phyloP scores from a whole-genome alignment of 257 asterid genomes.

The Linderniella brevidens region DNA sequence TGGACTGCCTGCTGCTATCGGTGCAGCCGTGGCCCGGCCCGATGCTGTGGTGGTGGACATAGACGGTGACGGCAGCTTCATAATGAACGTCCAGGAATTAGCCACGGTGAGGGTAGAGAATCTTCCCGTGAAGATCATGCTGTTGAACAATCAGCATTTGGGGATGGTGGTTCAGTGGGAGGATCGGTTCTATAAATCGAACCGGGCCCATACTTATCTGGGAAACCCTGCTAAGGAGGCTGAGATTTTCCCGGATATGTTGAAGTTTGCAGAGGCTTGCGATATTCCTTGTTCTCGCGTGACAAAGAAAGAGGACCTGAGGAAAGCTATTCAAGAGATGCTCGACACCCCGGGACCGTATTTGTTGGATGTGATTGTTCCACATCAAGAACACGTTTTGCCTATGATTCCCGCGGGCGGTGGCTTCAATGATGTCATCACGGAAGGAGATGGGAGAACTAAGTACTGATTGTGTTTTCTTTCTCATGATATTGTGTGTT shows the following conservation, averaged over 20 bases:
- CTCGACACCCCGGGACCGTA: slow-evolving; percentile 15
- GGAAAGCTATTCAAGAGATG: slow-evolving; percentile 13
- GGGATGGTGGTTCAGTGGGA: slow-evolving; percentile 18
- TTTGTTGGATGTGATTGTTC: slow-evolving; percentile 14
- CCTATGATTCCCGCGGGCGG: slow-evolving; percentile 3
- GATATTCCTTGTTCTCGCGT: slow-evolving; percentile 12
- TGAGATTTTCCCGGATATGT: slow-evolving; percentile 13
- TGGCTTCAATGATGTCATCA: too few relatives aligned
- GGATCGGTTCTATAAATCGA: slow-evolving; percentile 10
- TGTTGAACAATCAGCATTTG: slow-evolving; percentile 16
- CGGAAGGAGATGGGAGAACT: too few relatives aligned
- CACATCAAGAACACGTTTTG: slow-evolving; percentile 11
- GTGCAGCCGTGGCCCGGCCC: slow-evolving; percentile 15
- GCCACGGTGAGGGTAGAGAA: slow-evolving; percentile 12
- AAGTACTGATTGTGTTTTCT: too few relatives aligned
- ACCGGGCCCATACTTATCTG: slow-evolving; percentile 13
- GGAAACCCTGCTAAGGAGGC: slow-evolving; percentile 10
- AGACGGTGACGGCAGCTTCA: slow-evolving; percentile 16
- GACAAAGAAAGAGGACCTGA: slow-evolving; percentile 1
- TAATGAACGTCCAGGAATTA: slow-evolving; percentile 16
- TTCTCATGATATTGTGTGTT: too few relatives aligned
- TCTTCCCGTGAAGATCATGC: slow-evolving; percentile 12
- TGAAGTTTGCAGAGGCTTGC: slow-evolving; percentile 19
- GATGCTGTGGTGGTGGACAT: slow-evolving; percentile 13
- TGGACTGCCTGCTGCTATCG: slow-evolving; percentile 14